Base-by-base conservation (phyloP, 768 basidiomycete genomes). In the Rhodotorula sphaerocarpa region DNA sequence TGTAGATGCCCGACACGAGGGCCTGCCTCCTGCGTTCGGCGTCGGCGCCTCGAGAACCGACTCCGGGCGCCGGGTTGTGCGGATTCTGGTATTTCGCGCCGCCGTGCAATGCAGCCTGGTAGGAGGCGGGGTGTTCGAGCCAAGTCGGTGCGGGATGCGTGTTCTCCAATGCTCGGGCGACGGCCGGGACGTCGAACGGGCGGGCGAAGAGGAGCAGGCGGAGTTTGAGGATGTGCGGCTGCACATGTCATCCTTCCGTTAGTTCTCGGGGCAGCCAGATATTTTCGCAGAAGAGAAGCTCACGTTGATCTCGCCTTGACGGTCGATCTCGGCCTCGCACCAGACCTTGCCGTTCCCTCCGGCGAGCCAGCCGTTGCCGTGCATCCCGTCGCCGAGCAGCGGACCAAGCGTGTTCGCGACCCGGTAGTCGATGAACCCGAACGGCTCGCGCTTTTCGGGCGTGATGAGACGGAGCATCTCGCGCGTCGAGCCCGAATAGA, bases 171-270 rank as follows among this genome's bases (percentile, higher is more conserved):
- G 84, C 84, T 71, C 83, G 79, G 65, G 88, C 84, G 65, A 99
- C 86, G 57, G 86, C 84, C 36, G 80, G 77, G 66, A 97, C 86
- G 75, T 96, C 91, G 36, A 89, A 88, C 74, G 93, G 95, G 7
- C 90, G 89, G 9, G 93, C 93, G 76, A 87, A 93, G 34, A 96
- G 84, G 43, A 95, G 82, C 75, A 95, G 81, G 72, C 86, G 86
- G 23, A 96, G 79, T 27, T 85, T 83, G 48, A 93, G 79, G 57
- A 90, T 87, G 51, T 87, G 86, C 55, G 87, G 80, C 88, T 92
- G 75, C 15, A 10, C 12, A 28, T 5, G 25, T 18, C 23, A 23
- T 11, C 2, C 1, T 25, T 28, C 14, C 33, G 34, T 36, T 25
- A 27, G 23, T 34, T 3, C 6, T 16, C 46, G 46, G 20, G 46